Evolutionary conservation across 1,284 basidiomycete species (phyloP).

Genomic region (Spongiforma sp.): DNA sequence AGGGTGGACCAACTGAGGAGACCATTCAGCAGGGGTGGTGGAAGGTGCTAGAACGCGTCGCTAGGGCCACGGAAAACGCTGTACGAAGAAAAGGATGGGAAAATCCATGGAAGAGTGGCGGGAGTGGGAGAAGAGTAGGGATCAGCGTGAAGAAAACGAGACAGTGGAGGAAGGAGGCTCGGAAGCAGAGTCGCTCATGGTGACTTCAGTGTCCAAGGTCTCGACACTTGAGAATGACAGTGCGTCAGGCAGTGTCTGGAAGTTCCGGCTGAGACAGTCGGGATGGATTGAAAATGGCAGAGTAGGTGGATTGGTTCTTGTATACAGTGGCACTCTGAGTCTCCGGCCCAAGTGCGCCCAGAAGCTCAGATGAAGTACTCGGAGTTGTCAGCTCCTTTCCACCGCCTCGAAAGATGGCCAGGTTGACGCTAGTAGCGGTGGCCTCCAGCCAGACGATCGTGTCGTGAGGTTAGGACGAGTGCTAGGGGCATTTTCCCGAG

Average conservation of each 20-base stretch:
- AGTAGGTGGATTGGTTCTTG: slow-evolving; percentile 37
- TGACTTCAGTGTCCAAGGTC: slow-evolving; percentile 42
- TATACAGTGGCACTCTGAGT: slow-evolving; percentile 34
- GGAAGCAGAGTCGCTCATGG: slow-evolving; percentile 73
- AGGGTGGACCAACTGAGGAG: slow-evolving; percentile 61
- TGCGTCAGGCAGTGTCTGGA: slow-evolving; percentile 52
- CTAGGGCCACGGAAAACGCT: slow-evolving; percentile 56
- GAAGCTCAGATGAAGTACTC: slow-evolving; percentile 60
- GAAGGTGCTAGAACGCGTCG: slow-evolving; percentile 75
- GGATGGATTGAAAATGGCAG: slow-evolving; percentile 51
- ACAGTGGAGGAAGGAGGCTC: slow-evolving; percentile 67
- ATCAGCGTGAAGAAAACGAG: slow-evolving; percentile 53
- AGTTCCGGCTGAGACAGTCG: slow-evolving; percentile 60
- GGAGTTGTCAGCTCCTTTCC: slow-evolving; percentile 48
- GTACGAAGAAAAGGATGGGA: slow-evolving; percentile 52
- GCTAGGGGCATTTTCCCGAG: no score
- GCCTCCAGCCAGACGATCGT: no score
- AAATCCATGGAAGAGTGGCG: slow-evolving; percentile 66
- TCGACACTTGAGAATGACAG: slow-evolving; percentile 54
- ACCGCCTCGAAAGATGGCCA: no score
- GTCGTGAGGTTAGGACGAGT: no score
- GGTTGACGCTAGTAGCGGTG: no score
- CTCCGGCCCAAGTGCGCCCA: slow-evolving; percentile 63
- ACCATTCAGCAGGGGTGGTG: slow-evolving; percentile 58
- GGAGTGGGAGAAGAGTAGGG: slow-evolving; percentile 51